These are phyloP conservation scores for Fusarium dlaminii DNA, from an alignment of 2,329 filamentous ascomycete genomes.

Conservation along the genomic window DNA sequence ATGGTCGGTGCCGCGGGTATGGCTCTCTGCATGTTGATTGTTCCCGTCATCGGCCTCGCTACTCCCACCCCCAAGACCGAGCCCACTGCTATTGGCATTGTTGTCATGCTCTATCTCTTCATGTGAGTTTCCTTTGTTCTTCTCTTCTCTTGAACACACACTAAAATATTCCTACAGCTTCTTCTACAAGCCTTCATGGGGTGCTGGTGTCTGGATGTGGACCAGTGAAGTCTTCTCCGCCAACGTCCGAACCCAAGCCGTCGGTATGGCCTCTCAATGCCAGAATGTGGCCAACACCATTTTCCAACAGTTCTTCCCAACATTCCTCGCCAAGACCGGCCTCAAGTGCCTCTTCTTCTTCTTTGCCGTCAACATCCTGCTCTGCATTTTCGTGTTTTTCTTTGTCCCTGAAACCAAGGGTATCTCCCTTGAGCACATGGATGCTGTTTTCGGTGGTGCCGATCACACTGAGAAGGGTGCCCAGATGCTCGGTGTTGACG, in stretches of 20 bases:
- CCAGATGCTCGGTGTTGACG: conserved; percentile 39
- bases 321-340: conserved; percentile 67
- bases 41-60: conserved; percentile 54
- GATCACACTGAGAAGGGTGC: conserved; percentile 44
- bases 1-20: conserved; percentile 75
- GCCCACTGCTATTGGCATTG: conserved; percentile 71
- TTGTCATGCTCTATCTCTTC: conserved; percentile 73
- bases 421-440: conserved; percentile 70
- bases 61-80: conserved; percentile 68
- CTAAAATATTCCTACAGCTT: conserved; percentile 48
- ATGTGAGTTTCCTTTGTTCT: conserved; percentile 42
- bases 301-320: conserved; percentile 76
- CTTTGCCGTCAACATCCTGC: conserved; percentile 52
- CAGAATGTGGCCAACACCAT: conserved; percentile 74
- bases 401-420: conserved; percentile 62
- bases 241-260: conserved; percentile 76
- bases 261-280: conserved; percentile 70
- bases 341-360: conserved; percentile 54
- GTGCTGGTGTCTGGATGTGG: conserved; percentile 77
- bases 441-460: conserved; percentile 63
- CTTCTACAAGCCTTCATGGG: conserved; percentile 77
- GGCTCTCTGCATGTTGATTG: conserved; percentile 74
- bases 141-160: no score
- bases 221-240: conserved; percentile 75
- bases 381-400: conserved; percentile 61